Evolutionary conservation across 805 yeast genomes (phyloP), one percentile per base, ranked within the genome.

Genomic region (Teunomyces kruisii): DNA sequence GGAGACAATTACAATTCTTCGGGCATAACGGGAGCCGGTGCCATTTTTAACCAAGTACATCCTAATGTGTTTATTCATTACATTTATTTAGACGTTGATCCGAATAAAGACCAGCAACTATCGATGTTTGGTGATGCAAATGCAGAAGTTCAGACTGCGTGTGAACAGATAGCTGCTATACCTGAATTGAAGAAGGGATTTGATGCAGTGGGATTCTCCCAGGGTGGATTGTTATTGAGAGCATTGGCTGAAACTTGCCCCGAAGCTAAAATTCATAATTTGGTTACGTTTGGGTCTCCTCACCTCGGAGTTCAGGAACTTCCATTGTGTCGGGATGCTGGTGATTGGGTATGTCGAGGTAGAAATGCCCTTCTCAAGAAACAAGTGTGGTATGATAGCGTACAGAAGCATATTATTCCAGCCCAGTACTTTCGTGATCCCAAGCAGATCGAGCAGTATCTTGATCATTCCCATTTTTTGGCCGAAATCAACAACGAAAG

Each of bases 141-240:
- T 51, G 68, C 65, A 4, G 81, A 86, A 54, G 54, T 87, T 2
- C 75, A 72, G 1, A 46, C 49, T 4, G 88, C 78, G 0, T 86
- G 91, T 59, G 71, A 71, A 5, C 79, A 80, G 48, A 57, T 87
- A n/a, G 42, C 58, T 0, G 52, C 52, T 1, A 68, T 77, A 1
- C 65, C 79, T 0, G 79, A 75, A 44, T 64, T 86, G 6, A 32
- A 46, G 1, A 45, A 63, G 28, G 91, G 91, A 0, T 83, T 86
- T 56, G 83, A 85, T 58, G 87, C 83, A 5, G 72, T 87, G 32
- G 96, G 96, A 4, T 83, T 84, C 52, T 85, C 92, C 0, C 96
- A 87, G 58, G 96, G 96, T 32, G 96, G 96, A 0, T 62, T 87
- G n/a, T 81, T 87, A 49, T 65, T 85, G n/a, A 64, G 96, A 38